A percentile compares a stretch with the other conserved stretches of the same genome.
phyloP scores from a whole-genome alignment of 176 grass and related monocot genomes.

The sorghum (Sorghum bicolor) region DNA sequence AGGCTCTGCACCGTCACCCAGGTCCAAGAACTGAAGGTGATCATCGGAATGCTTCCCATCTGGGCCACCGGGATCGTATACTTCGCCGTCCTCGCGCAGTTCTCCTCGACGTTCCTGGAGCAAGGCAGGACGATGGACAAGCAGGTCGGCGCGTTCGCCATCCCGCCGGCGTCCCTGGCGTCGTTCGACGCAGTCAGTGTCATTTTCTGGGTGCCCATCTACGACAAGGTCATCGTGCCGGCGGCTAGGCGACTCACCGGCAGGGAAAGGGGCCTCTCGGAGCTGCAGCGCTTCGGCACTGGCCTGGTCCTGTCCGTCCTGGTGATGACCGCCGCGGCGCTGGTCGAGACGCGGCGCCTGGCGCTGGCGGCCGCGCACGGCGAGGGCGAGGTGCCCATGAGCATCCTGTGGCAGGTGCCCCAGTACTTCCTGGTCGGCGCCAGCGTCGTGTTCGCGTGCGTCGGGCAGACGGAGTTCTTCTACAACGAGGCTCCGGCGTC shows the following conservation, averaged over 20 bases:
- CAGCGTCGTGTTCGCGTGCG: conserved; percentile 52
- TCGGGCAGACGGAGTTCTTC: conserved; percentile 59
- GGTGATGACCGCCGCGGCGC: conserved; percentile 61
- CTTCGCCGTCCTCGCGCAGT: conserved; percentile 72
- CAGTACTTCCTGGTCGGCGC: conserved; percentile 59
- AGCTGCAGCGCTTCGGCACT: conserved; percentile 63
- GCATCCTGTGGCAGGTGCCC: conserved; percentile 78
- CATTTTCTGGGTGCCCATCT: conserved; percentile 64
- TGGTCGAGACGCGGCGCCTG: conserved; percentile 60
- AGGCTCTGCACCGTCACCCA: conserved; percentile 68
- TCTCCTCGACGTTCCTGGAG: conserved; percentile 78
- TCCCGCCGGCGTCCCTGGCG: conserved; percentile 74
- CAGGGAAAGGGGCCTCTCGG: conserved; percentile 65
- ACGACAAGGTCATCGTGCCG: conserved; percentile 65
- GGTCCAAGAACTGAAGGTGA: conserved; percentile 73
- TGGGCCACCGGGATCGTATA: conserved; percentile 73
- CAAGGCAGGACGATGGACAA: conserved; percentile 68
- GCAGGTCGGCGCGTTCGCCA: conserved; percentile 41
- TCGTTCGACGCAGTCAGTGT: conserved; percentile 81
- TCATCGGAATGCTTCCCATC: conserved; percentile 70
- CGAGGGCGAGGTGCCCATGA: conserved; percentile 29
- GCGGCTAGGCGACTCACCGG: conserved; percentile 48
- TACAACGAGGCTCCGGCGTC: conserved; percentile 52
- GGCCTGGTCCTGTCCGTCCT: conserved; percentile 66
- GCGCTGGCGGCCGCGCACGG: conserved; percentile 14